phyloP scores from a whole-genome alignment of 164 flowering plant genomes.

The Stephania cephalantha region DNA sequence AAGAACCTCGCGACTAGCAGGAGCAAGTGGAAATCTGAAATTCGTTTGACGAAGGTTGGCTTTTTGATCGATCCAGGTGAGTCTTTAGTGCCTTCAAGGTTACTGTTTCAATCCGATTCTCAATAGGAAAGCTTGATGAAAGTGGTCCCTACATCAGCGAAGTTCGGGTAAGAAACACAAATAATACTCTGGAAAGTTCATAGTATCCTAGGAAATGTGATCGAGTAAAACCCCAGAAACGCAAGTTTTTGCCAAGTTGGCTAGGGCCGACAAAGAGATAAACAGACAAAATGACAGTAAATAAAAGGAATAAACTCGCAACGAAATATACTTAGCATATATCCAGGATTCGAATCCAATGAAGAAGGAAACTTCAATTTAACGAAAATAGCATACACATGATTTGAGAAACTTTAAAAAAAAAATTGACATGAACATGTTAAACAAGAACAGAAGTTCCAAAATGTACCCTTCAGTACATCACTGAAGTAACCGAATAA shows the following conservation, averaged over 20 bases:
- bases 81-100: conserved; percentile 61
- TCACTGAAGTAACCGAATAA: neutral
- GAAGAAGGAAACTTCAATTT: too few relatives aligned
- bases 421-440: neutral
- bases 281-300: neutral
- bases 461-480: neutral
- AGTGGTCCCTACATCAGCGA: conserved; percentile 74
- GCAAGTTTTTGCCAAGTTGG: neutral
- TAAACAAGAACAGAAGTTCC: neutral
- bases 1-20: conserved; percentile 61
- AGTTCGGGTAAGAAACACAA: neutral
- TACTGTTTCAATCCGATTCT: conserved; percentile 55
- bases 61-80: conserved; percentile 68
- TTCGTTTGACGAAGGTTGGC: conserved; percentile 68
- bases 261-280: neutral
- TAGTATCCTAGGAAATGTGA: neutral
- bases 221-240: neutral
- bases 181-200: neutral
- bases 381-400: too few relatives aligned
- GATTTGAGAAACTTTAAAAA: too few relatives aligned
- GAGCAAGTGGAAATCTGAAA: conserved; percentile 84
- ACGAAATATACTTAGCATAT: neutral
- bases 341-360: too few relatives aligned
- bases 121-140: conserved; percentile 66
- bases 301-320: neutral